These are phyloP conservation scores for Nematocida minor DNA, from an alignment of 371 early-diverging fungal genomes.

Conservation along the genomic window DNA sequence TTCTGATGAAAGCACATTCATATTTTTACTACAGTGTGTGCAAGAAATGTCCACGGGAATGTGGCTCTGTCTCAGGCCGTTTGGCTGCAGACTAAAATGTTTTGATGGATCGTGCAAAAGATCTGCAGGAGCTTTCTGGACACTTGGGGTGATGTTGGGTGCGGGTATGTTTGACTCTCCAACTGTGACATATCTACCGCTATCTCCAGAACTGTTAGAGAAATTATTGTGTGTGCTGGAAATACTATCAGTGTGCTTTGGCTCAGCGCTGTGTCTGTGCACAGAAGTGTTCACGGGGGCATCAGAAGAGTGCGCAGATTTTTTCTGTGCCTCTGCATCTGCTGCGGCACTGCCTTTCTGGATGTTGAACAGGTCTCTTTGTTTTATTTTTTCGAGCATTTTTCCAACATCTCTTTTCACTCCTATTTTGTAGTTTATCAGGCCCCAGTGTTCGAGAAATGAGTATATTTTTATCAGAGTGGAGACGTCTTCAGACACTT, in stretches of 20 bases:
- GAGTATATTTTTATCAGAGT: slow-evolving; percentile 89
- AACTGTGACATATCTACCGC: neutral
- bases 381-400: slow-evolving; percentile 16
- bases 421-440: slow-evolving; percentile 74
- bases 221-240: neutral
- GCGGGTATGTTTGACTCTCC: slow-evolving; percentile 35
- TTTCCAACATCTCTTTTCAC: slow-evolving; percentile 35
- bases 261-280: slow-evolving; percentile 11
- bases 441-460: slow-evolving; percentile 94
- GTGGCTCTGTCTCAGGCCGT: neutral
- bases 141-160: neutral
- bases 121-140: neutral
- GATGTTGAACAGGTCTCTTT: slow-evolving; percentile 1
- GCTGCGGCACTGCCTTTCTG: neutral
- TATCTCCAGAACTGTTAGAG: neutral
- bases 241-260: neutral
- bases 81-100: slow-evolving; percentile 19
- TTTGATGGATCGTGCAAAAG: slow-evolving; percentile 21
- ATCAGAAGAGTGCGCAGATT: no score
- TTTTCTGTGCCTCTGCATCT: slow-evolving; percentile 13
- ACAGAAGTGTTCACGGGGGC: neutral
- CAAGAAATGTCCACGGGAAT: slow-evolving; percentile 17
- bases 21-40: slow-evolving; percentile 20
- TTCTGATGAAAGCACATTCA: slow-evolving; percentile 23
- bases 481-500: slow-evolving; percentile 88